These are phyloP conservation scores for Aspergillus aculeatus DNA, from an alignment of 2,329 filamentous ascomycete genomes.

Conservation along the genomic window DNA sequence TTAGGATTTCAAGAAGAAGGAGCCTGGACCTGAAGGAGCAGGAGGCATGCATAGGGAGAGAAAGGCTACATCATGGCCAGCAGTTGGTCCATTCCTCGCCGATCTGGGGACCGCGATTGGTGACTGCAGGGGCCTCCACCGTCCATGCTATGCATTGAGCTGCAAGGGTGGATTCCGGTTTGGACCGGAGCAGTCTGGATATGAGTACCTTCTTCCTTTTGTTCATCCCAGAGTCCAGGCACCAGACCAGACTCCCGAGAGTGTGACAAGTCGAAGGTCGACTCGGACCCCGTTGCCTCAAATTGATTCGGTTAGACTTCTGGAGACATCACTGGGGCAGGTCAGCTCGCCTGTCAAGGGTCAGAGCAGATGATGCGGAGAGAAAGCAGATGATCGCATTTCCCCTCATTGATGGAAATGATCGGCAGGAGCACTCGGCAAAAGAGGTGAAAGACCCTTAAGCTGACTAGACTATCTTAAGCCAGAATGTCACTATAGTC, in stretches of 20 bases:
- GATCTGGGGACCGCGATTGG: background rate
- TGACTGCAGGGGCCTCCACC: background rate
- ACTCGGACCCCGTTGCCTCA: background rate
- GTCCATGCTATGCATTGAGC: background rate
- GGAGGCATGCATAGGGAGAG: background rate
- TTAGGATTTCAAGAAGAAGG: background rate
- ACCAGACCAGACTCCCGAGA: background rate
- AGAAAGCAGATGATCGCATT: conserved; percentile 5
- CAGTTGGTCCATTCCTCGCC: background rate
- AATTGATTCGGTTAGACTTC: background rate
- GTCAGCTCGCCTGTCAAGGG: background rate
- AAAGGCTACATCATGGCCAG: background rate
- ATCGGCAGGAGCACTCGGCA: background rate
- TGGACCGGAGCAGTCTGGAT: background rate
- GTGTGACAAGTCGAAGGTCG: background rate
- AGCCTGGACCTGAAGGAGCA: background rate
- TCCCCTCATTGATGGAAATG: background rate
- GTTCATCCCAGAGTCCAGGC: background rate
- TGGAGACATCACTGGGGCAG: conserved; percentile 4
- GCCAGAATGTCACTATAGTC: background rate
- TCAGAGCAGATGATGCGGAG: conserved; percentile 1
- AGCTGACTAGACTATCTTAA: background rate
- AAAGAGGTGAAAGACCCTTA: background rate
- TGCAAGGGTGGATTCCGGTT: background rate
- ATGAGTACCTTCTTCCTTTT: background rate